Percentiles rank a stretch among this genome's conserved stretches.
These are phyloP conservation scores for Candida sanyaensis DNA, from an alignment of 1,139 yeast genomes.

Conservation along the genomic window DNA sequence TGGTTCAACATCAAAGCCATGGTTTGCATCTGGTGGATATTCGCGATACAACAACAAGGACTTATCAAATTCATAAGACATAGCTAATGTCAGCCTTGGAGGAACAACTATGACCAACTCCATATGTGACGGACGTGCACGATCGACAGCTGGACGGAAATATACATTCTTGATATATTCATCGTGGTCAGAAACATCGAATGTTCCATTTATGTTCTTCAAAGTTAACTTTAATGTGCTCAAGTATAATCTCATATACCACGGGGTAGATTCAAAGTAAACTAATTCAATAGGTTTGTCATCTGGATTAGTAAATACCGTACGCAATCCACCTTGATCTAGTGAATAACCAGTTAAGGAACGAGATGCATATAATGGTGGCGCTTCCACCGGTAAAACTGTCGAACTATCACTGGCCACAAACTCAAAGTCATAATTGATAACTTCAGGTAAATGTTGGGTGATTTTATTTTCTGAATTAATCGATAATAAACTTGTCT, in stretches of 20 bases:
- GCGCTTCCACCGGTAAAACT: constrained; percentile 34
- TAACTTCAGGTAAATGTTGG: constrained; percentile 33
- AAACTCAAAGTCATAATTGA: constrained; percentile 40
- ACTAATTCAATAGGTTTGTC: constrained; percentile 49
- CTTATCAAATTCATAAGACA: constrained; percentile 84
- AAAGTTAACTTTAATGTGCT: constrained; percentile 54
- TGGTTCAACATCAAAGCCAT: constrained; percentile 93
- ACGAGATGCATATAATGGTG: constrained; percentile 77
- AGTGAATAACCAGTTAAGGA: constrained; percentile 91
- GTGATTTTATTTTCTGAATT: constrained; percentile 7
- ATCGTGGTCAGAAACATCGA: constrained; percentile 15
- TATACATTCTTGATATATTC: constrained; percentile 50
- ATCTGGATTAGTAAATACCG: constrained; percentile 70
- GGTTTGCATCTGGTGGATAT: constrained; percentile 99
- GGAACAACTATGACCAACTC: constrained; percentile 71
- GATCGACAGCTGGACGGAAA: constrained; percentile 78
- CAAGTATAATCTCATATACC: constrained; percentile 87
- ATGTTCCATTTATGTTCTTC: constrained; percentile 21
- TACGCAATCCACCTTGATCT: constrained; percentile 87
- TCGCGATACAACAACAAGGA: constrained; percentile 82
- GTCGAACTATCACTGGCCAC: constrained; percentile 15
- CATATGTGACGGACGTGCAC: constrained; percentile 80
- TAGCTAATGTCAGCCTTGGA: constrained; percentile 57
- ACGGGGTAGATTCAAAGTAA: constrained; percentile 84
- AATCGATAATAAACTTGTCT: constrained; percentile 16